These are phyloP conservation scores for Scheffersomyces parashehatae DNA, from an alignment of 1,139 yeast genomes.

Conservation along the genomic window DNA sequence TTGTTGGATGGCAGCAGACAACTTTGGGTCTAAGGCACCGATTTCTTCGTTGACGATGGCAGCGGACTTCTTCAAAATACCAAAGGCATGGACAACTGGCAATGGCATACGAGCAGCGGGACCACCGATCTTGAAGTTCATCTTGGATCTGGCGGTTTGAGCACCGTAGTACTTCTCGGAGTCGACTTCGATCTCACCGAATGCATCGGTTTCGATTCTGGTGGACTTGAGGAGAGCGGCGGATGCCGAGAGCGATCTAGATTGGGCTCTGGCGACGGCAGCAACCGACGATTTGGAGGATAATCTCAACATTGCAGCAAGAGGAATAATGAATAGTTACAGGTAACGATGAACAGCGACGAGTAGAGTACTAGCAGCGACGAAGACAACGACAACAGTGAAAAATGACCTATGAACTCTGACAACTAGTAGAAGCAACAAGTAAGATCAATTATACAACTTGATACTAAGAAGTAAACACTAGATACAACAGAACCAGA, in stretches of 20 bases:
- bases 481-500: no score
- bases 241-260: slow-evolving; percentile 32
- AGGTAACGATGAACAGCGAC: no score
- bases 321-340: background rate
- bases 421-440: slow-evolving; percentile 3
- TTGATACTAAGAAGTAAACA: no score
- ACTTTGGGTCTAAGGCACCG: slow-evolving; percentile 79
- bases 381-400: background rate
- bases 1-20: slow-evolving; percentile 80
- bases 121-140: slow-evolving; percentile 96
- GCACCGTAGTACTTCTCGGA: slow-evolving; percentile 93
- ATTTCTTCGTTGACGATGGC: slow-evolving; percentile 85
- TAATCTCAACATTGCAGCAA: slow-evolving; percentile 31
- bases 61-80: slow-evolving; percentile 90
- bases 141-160: slow-evolving; percentile 91
- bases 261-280: slow-evolving; percentile 15
- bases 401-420: slow-evolving; percentile 3
- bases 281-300: slow-evolving; percentile 10
- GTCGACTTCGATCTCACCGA: slow-evolving; percentile 93
- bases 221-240: slow-evolving; percentile 27
- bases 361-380: background rate
- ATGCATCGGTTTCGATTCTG: slow-evolving; percentile 91
- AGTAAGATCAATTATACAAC: background rate
- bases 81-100: slow-evolving; percentile 89
- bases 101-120: slow-evolving; percentile 75